Percentiles rank a stretch among this genome's conserved stretches.
Evolutionary conservation across 345 rosid genomes (phyloP).

Genomic region (Draba incana): DNA sequence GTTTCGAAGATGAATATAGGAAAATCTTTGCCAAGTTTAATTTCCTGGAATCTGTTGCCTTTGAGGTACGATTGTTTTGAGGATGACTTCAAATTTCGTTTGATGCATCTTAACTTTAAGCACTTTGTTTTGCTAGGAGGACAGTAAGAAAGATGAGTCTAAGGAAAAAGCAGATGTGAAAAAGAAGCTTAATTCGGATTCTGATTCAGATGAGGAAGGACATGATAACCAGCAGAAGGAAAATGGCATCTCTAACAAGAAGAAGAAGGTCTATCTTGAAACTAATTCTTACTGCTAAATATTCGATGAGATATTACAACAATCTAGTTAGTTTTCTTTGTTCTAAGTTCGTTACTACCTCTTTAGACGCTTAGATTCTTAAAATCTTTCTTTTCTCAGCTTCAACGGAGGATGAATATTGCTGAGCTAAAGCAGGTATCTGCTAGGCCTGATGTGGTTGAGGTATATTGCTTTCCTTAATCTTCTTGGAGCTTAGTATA

Average conservation of each 20-base stretch:
- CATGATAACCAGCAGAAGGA: conserved; percentile 72
- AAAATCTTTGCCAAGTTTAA: conserved; percentile 71
- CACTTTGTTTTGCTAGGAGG: no score
- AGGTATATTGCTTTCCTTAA: conserved; percentile 48
- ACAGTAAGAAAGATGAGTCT: conserved; percentile 56
- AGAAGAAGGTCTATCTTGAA: conserved; percentile 58
- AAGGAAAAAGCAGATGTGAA: conserved; percentile 61
- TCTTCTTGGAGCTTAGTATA: no score
- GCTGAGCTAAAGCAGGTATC: conserved; percentile 92
- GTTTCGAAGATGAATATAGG: conserved; percentile 68
- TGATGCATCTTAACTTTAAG: no score
- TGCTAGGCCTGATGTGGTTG: conserved; percentile 98
- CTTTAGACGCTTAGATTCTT: not conserved
- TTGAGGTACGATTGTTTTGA: no score
- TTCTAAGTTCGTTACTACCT: no score
- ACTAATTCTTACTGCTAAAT: not conserved
- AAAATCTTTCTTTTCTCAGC: conserved; percentile 53
- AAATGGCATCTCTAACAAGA: conserved; percentile 86
- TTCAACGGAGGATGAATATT: conserved; percentile 89
- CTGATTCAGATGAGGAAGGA: conserved; percentile 81
- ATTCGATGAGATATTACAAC: not conserved
- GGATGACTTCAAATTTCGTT: no score
- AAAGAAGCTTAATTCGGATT: conserved; percentile 77
- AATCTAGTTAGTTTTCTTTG: conserved; percentile 5
- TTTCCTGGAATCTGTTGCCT: no score